Percentiles rank a stretch among this genome's conserved stretches.
Conservation (phyloP, 1,284 basidiomycete species). For the Earliella scabrosa region DNA sequence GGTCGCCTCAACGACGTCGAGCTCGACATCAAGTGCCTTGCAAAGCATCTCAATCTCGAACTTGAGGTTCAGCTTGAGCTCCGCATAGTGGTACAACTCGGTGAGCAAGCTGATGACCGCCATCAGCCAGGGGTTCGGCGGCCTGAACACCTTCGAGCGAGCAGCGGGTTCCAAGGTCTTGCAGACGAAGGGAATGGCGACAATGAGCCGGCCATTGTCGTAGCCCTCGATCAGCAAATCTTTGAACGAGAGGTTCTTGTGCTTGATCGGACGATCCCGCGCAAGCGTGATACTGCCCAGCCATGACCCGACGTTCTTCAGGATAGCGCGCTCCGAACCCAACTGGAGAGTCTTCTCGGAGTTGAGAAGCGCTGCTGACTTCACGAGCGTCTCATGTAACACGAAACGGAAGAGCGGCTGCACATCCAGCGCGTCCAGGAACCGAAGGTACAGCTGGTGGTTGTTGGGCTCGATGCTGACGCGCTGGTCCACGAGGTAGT, state of each 20-base stretch:
- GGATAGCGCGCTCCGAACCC: constrained; percentile 81
- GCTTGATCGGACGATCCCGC: constrained; percentile 89
- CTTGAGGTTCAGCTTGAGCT: constrained; percentile 96
- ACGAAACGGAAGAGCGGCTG: constrained; percentile 75
- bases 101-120: constrained; percentile 91
- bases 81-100: constrained; percentile 96
- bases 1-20: constrained; percentile 87
- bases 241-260: constrained; percentile 95
- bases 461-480: constrained; percentile 98
- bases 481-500: constrained; percentile 96
- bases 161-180: constrained; percentile 93
- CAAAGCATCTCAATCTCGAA: constrained; percentile 99
- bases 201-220: constrained; percentile 89
- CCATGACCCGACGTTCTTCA: constrained; percentile 98
- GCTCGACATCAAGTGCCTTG: constrained; percentile 88
- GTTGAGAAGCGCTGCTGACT: constrained; percentile 87
- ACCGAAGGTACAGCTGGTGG: constrained; percentile 92
- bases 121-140: constrained; percentile 99
- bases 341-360: constrained; percentile 90
- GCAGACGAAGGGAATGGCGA: constrained; percentile 98
- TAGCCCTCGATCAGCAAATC: constrained; percentile 96
- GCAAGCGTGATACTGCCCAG: constrained; percentile 93
- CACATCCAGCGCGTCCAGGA: constrained; percentile 84
- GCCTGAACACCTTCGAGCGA: constrained; percentile 90
- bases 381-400: constrained; percentile 92